Percentiles rank a stretch among this genome's conserved stretches.
Conservation (phyloP, 306 rosid genomes). For the Fagus crenata region DNA sequence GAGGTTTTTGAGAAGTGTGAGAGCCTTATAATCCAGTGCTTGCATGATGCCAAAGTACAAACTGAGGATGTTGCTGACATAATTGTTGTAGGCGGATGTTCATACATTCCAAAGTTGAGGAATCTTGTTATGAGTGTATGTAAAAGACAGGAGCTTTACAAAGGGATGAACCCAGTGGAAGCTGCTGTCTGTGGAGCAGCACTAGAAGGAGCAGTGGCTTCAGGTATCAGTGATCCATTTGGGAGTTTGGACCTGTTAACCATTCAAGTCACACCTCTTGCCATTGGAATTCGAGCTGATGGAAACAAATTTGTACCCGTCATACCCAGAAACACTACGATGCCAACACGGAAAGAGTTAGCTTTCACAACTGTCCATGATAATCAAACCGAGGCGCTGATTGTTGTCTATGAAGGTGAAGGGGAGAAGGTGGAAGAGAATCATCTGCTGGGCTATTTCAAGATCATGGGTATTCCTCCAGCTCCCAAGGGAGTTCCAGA, state of each 20-base stretch:
- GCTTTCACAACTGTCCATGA: conserved; percentile 70
- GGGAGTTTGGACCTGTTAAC: conserved; percentile 75
- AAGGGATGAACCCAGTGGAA: conserved; percentile 70
- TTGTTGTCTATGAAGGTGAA: conserved; percentile 79
- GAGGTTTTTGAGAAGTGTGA: conserved; percentile 67
- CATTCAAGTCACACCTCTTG: conserved; percentile 77
- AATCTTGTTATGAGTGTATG: conserved; percentile 41
- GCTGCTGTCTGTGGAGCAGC: conserved; percentile 89
- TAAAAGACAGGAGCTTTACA: conserved; percentile 51
- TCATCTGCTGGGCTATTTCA: conserved; percentile 77
- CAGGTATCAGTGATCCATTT: conserved; percentile 71
- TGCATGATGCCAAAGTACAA: conserved; percentile 67
- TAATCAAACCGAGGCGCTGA: conserved; percentile 70
- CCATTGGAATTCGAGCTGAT: conserved; percentile 73
- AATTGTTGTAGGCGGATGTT: conserved; percentile 79
- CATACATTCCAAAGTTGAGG: conserved; percentile 68
- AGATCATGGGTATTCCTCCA: conserved; percentile 68
- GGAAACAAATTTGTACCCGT: conserved; percentile 63
- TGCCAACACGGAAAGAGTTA: conserved; percentile 70
- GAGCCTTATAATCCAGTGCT: conserved; percentile 58
- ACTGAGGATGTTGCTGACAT: conserved; percentile 61
- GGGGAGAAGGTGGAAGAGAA: conserved; percentile 57
- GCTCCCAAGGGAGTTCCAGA: conserved; percentile 69
- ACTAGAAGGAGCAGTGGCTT: conserved; percentile 82
- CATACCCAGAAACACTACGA: conserved; percentile 69